These are phyloP conservation scores for Staphylotrichum tortipilum DNA, from an alignment of 495 filamentous ascomycete genomes.

Conservation along the genomic window DNA sequence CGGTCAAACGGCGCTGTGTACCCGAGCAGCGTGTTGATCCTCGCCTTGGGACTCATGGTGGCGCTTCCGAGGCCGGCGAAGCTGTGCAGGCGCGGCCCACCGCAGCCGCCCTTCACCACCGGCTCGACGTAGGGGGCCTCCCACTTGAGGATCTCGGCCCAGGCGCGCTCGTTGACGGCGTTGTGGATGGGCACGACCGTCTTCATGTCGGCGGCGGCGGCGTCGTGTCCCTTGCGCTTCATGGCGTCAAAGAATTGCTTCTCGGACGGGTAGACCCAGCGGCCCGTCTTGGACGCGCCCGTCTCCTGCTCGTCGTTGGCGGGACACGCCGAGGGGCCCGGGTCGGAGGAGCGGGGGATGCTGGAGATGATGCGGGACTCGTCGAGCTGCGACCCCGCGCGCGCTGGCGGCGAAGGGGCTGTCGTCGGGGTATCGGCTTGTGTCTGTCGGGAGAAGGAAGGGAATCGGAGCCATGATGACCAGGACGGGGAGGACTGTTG, in stretches of 20 bases:
- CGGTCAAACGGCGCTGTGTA: slow-evolving; percentile 90
- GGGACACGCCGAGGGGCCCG: slow-evolving; percentile 40
- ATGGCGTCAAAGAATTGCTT: slow-evolving; percentile 93
- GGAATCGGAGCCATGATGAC: slow-evolving; percentile 22
- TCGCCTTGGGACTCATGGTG: slow-evolving; percentile 70
- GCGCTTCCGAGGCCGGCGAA: slow-evolving; percentile 64
- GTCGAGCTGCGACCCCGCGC: slow-evolving; percentile 28
- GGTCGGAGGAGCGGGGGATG: slow-evolving; percentile 60
- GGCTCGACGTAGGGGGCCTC: slow-evolving; percentile 54
- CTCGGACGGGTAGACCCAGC: slow-evolving; percentile 97
- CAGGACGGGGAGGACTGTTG: slow-evolving; percentile 9
- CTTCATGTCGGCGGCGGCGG: slow-evolving; percentile 62
- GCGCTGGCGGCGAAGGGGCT: slow-evolving; percentile 24
- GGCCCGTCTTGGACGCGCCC: slow-evolving; percentile 61
- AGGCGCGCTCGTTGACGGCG: slow-evolving; percentile 86
- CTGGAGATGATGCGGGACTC: slow-evolving; percentile 67
- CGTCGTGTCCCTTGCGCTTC: slow-evolving; percentile 63
- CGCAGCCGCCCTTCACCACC: slow-evolving; percentile 45
- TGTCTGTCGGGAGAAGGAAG: slow-evolving; percentile 13
- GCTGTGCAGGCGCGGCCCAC: slow-evolving; percentile 72
- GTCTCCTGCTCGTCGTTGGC: slow-evolving; percentile 66
- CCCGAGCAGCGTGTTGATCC: slow-evolving; percentile 71
- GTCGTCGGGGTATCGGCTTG: slow-evolving; percentile 20
- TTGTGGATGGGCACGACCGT: slow-evolving; percentile 96
- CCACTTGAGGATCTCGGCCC: slow-evolving; percentile 78